Conservation (phyloP, 495 filamentous ascomycete species). For the Cryomyces antarcticus region DNA sequence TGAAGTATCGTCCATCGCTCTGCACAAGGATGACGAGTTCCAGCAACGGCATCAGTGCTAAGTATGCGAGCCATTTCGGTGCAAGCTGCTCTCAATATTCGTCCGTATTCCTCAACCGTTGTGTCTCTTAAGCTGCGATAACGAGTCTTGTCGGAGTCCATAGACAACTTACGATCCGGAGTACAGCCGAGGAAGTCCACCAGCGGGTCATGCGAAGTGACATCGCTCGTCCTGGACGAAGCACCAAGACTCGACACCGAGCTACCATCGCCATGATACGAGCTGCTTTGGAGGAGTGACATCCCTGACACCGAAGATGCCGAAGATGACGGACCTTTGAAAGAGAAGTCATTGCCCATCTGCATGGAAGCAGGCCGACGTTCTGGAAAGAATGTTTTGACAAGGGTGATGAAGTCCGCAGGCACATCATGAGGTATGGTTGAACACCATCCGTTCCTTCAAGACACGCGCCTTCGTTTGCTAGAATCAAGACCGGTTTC, state of each 20-base stretch:
- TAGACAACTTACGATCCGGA: slow-evolving; percentile 2
- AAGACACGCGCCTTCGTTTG: slow-evolving; percentile 46
- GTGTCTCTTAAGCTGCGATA: slow-evolving; percentile 1
- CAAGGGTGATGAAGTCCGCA: slow-evolving; percentile 48
- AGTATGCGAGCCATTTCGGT: slow-evolving; percentile 44
- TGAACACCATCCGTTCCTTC: slow-evolving; percentile 50
- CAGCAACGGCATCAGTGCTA: slow-evolving; percentile 36
- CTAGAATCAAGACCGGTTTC: slow-evolving; percentile 41
- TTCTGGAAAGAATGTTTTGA: slow-evolving; percentile 52
- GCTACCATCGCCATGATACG: slow-evolving; percentile 11
- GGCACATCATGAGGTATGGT: slow-evolving; percentile 51
- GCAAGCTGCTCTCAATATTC: slow-evolving; percentile 30
- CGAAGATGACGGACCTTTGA: slow-evolving; percentile 34
- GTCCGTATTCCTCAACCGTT: slow-evolving; percentile 21
- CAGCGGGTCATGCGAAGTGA: slow-evolving; percentile 41
- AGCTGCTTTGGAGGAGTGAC: slow-evolving; percentile 20
- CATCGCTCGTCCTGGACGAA: slow-evolving; percentile 48
- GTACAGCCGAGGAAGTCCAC: slow-evolving; percentile 27
- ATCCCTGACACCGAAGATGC: slow-evolving; percentile 47
- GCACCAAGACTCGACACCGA: slow-evolving; percentile 47
- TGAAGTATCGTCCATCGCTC: slow-evolving; percentile 60
- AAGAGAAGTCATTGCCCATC: slow-evolving; percentile 22
- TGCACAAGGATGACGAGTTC: slow-evolving; percentile 49
- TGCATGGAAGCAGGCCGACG: slow-evolving; percentile 31
- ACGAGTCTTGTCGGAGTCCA: no score